phyloP scores from a whole-genome alignment of 768 basidiomycete genomes.

The Mrakia frigida region DNA sequence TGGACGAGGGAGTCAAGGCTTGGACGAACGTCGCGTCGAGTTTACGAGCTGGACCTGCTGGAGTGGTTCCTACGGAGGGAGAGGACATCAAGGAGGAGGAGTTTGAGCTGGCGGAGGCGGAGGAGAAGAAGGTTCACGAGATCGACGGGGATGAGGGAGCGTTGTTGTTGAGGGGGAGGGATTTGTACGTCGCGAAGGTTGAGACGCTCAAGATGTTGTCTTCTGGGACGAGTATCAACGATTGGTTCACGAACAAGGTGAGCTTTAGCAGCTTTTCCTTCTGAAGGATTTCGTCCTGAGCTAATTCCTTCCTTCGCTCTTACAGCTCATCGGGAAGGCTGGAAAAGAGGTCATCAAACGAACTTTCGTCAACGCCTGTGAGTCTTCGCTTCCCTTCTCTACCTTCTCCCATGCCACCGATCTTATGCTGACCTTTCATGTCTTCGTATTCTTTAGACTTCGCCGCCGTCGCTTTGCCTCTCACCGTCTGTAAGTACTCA shows the following conservation, averaged over 20 bases:
- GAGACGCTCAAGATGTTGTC: conserved; percentile 39
- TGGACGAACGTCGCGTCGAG: conserved; percentile 35
- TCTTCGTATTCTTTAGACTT: conserved; percentile 14
- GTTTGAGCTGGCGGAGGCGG: conserved; percentile 1
- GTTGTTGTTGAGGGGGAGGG: conserved; percentile 16
- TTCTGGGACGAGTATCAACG: conserved; percentile 40
- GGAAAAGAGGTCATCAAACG: conserved; percentile 48
- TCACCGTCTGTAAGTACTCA: conserved; percentile 34
- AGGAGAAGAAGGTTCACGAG: conserved; percentile 24
- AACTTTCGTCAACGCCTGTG: conserved; percentile 48
- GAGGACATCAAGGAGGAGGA: background rate
- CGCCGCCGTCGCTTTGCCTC: conserved; percentile 28
- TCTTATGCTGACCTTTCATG: conserved; percentile 25
- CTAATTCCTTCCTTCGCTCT: conserved; percentile 22
- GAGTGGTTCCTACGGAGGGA: background rate
- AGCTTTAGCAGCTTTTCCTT: background rate
- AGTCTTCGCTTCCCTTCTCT: conserved; percentile 39
- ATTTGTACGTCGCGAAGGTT: conserved; percentile 28
- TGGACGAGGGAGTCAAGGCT: conserved; percentile 45
- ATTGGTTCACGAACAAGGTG: conserved; percentile 38
- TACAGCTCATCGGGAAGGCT: conserved; percentile 41
- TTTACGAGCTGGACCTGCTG: background rate
- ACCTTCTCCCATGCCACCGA: conserved; percentile 33
- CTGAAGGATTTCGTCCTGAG: background rate
- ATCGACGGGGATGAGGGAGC: conserved; percentile 15